These are phyloP conservation scores for Penicillium egyptiacum DNA, from an alignment of 495 filamentous ascomycete genomes.

Conservation along the genomic window DNA sequence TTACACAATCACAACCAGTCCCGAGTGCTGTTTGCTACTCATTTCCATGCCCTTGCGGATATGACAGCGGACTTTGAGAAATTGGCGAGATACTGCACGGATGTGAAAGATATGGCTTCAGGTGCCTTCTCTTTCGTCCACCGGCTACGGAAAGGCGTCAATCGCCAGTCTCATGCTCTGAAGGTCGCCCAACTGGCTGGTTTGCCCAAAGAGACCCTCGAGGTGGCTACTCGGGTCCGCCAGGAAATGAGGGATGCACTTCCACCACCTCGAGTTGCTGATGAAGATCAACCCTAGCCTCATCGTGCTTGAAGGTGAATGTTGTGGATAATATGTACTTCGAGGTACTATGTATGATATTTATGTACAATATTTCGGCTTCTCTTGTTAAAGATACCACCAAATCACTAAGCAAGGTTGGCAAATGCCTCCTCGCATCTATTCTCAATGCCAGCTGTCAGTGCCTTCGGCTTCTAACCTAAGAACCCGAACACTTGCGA, in stretches of 20 bases:
- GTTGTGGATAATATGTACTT: neutral
- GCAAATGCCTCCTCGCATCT: neutral
- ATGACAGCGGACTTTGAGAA: constrained; percentile 64
- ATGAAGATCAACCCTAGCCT: neutral
- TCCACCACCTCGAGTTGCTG: neutral
- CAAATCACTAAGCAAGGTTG: neutral
- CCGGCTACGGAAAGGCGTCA: constrained; percentile 75
- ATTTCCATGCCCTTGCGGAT: constrained; percentile 85
- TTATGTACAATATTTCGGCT: constrained; percentile 10
- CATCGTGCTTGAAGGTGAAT: neutral
- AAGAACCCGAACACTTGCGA: neutral
- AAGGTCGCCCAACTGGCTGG: constrained; percentile 90
- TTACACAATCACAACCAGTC: constrained; percentile 72
- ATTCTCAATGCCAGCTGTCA: neutral
- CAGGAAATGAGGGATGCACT: constrained; percentile 19
- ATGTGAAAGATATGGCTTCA: constrained; percentile 67
- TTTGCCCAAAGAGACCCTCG: constrained; percentile 60
- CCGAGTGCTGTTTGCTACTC: constrained; percentile 87
- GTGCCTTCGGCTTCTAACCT: neutral
- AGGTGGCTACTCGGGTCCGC: constrained; percentile 47
- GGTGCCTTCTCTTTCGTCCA: constrained; percentile 84
- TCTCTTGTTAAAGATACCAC: neutral
- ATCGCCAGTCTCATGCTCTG: constrained; percentile 82
- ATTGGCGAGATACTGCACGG: constrained; percentile 84
- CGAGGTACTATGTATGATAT: constrained; percentile 3